Percentiles rank a stretch among this genome's conserved stretches.
Conservation (phyloP, 2,329 filamentous ascomycete genomes). For the Byssothecium circinans region DNA sequence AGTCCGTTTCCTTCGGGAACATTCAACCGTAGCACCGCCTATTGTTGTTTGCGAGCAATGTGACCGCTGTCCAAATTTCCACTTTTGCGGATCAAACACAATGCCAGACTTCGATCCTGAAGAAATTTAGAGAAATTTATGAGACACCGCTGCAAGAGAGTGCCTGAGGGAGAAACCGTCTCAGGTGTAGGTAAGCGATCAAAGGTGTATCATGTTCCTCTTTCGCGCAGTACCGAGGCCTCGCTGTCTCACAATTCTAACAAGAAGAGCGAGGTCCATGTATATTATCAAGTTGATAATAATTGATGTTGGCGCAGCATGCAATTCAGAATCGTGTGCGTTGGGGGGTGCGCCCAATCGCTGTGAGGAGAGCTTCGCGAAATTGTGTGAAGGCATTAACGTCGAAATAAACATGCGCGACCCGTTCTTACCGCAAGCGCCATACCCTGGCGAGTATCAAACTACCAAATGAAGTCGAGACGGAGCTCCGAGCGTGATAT, state of each 20-base stretch:
- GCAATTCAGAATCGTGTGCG: too few species aligned
- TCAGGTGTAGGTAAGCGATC: neutral
- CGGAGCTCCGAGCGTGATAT: neutral
- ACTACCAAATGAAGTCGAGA: neutral
- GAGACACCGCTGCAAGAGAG: neutral
- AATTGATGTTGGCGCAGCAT: too few species aligned
- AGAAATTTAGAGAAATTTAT: neutral
- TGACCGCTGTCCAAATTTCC: neutral
- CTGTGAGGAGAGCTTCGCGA: neutral
- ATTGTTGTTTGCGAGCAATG: neutral
- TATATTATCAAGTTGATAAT: too few species aligned
- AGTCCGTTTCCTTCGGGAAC: neutral
- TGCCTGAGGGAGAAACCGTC: neutral
- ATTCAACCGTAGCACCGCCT: neutral
- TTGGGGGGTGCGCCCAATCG: too few species aligned
- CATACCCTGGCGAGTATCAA: conserved; percentile 1
- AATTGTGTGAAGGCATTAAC: neutral
- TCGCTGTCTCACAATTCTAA: neutral
- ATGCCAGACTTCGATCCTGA: neutral
- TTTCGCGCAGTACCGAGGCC: neutral
- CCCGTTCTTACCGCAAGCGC: neutral
- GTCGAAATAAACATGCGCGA: neutral
- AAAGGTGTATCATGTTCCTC: neutral
- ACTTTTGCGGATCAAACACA: neutral
- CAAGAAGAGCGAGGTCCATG: too few species aligned